Evolutionary conservation across 345 rosid genomes (phyloP), one percentile per base, ranked within the genome.

Genomic region (Euphorbia pulcherrima): DNA sequence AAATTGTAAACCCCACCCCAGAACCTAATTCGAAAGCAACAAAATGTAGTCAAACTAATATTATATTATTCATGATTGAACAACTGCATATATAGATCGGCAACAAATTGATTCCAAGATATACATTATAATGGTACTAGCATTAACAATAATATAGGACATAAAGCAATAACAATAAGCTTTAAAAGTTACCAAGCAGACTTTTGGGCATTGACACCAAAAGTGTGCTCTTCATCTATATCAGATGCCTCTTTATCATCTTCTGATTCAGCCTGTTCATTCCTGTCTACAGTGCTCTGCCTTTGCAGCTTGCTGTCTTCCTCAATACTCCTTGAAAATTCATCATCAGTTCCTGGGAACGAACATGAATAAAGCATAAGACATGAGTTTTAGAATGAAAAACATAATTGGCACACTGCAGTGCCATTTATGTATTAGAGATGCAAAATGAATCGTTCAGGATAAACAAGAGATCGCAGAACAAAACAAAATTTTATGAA

Each of bases 141-240:
- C 6, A 65, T n/a, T 10, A 54, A 35, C 16, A 28, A 51, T 6
- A 53, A 63, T 27, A 53, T 14, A 6, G 50, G 40, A 7, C 28
- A 61, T 3, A 20, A 46, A 17, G 28, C 47, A 8, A 33, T 6
- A 26, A n/a, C n/a, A n/a, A n/a, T n/a, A 57, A 66, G 13, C 61
- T 53, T 27, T 6, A 40, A 21, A 62, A 57, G 41, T 62, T 71
- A 90, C 97, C 92, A 83, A 52, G 77, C n/a, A 61, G 53, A 65
- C 56, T 20, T 53, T 54, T 81, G 81, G 64, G 61, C 69, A 74
- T 39, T 37, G 61, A 75, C 72, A 69, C 21, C 75, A 72, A 67
- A 59, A 59, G 70, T 83, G 48, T 59, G 75, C 61, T 82, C 90
- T 68, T 81, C 79, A 55, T 86, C 86, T 14, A 82, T 16, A 54